Conservation (phyloP, 441 rosid genomes). For the Lepidium campestre region DNA sequence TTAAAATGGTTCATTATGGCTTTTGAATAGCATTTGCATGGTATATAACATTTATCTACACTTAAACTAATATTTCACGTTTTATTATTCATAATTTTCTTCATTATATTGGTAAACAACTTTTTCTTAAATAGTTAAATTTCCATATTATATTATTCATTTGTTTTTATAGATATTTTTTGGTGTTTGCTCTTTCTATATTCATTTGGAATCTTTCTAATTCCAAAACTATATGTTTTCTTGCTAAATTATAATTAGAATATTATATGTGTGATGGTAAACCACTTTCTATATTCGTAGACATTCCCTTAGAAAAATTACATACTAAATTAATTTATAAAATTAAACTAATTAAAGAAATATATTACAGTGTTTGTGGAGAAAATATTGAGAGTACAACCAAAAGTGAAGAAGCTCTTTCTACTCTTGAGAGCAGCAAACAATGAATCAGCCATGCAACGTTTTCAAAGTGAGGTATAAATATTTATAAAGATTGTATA, state of each 20-base stretch:
- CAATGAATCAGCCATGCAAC: constrained; percentile 39
- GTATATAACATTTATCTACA: background rate
- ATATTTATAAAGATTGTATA: background rate
- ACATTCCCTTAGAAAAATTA: background rate
- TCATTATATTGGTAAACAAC: background rate
- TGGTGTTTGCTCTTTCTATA: background rate
- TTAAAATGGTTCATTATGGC: background rate
- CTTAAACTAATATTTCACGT: background rate
- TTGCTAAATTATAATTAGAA: too few relatives aligned
- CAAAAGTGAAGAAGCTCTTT: constrained; percentile 45
- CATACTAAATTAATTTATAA: background rate
- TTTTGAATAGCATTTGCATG: background rate
- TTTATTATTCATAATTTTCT: background rate
- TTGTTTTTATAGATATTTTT: too few relatives aligned
- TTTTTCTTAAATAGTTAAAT: background rate
- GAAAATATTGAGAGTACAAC: constrained; percentile 56
- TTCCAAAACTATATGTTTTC: too few relatives aligned
- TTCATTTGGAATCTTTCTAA: background rate
- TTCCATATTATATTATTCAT: background rate
- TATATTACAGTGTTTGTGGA: constrained; percentile 41
- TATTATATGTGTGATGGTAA: background rate
- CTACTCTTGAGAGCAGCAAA: constrained; percentile 55
- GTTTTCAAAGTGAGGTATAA: constrained; percentile 46
- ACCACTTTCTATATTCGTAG: background rate
- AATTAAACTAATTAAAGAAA: background rate